Evolutionary conservation across 2,329 filamentous ascomycete species (phyloP), one percentile per base, ranked within the genome.

Genomic region (Colletotrichum brevisporum): DNA sequence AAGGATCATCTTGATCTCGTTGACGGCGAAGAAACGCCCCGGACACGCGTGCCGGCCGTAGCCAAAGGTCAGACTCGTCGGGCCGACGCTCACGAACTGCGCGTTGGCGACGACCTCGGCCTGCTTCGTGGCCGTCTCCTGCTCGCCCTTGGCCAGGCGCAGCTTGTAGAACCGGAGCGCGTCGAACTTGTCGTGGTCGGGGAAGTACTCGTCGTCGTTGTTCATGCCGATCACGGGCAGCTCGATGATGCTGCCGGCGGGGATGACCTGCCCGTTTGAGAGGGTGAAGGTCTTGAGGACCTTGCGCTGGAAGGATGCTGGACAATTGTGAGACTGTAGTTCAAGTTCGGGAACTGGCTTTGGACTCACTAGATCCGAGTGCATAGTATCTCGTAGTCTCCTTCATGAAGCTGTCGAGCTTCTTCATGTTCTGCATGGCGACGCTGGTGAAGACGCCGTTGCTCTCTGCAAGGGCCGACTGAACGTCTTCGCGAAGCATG

Each of bases 221-320:
- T 76, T 77, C 66, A 82, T 72, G 31, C 78, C 80, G 18, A 78
- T 75, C 13, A 78, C 70, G 0, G 84, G 79, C 0, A 83, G 75
- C 66, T 85, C 80, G 39, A 86, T 78, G n/a, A 79, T 77, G 6
- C 81, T 80, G 31, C 83, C 83, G 2, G 79, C 76, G 0, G 84
- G 83, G 10, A 86, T 79, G 43, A 82, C 80, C 55, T 88, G 84
- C 16, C 87, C 88, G 74, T 86, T 86, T 52, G 86, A 87, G 2
- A 89, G 83, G 2, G 82, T 82, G 72, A 89, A 81, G 4, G 83
- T 79, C 71, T 83, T 81, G 43, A 85, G 76, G 10, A 87, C 85
- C 71, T 84, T 86, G 67, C 86, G 85, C 26, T 76, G 75, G 75
- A 88, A 88, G 3, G 85, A 82, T 1, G 79, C 80, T 78, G 39